A percentile compares a stretch with the other conserved stretches of the same genome.
Evolutionary conservation across 495 filamentous ascomycete genomes (phyloP).

Genomic region (Penicillium taxi): DNA sequence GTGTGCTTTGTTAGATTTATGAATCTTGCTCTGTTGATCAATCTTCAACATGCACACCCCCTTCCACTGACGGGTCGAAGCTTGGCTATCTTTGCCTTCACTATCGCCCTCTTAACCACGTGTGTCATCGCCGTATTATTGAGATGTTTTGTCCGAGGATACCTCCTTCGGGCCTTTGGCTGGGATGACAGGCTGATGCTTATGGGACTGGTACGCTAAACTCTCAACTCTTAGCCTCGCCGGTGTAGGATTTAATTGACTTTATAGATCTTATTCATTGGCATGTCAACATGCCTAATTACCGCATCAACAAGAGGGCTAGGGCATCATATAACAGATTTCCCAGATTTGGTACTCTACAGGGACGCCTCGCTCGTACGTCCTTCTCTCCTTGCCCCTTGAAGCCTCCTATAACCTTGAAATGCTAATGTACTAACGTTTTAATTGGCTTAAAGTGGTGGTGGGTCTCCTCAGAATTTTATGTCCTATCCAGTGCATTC

Average conservation of each 20-base stretch:
- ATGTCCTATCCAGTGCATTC: conserved; percentile 17
- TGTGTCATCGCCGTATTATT: conserved; percentile 14
- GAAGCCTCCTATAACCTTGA: too few species aligned
- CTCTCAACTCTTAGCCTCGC: background rate
- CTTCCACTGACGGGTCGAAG: too few species aligned
- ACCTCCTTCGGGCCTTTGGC: conserved; percentile 19
- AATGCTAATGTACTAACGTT: background rate
- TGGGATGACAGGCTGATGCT: conserved; percentile 26
- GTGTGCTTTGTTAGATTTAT: too few species aligned
- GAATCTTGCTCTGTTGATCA: too few species aligned
- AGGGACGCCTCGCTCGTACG: conserved; percentile 12
- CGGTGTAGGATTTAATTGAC: too few species aligned
- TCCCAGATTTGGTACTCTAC: conserved; percentile 3
- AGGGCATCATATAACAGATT: conserved; percentile 15
- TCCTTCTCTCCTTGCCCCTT: too few species aligned
- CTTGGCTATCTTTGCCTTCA: conserved; percentile 14
- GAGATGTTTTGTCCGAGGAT: conserved; percentile 22
- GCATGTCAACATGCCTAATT: conserved; percentile 8
- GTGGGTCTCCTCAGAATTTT: conserved; percentile 22
- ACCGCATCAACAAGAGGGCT: conserved; percentile 12
- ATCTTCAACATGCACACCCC: too few species aligned
- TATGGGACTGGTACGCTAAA: conserved; percentile 9
- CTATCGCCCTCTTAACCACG: conserved; percentile 14
- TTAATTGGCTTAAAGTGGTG: conserved; percentile 9
- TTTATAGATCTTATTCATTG: conserved; percentile 8